phyloP scores from a whole-genome alignment of 108 stramenopile genomes.

The Epithemia pelagica region DNA sequence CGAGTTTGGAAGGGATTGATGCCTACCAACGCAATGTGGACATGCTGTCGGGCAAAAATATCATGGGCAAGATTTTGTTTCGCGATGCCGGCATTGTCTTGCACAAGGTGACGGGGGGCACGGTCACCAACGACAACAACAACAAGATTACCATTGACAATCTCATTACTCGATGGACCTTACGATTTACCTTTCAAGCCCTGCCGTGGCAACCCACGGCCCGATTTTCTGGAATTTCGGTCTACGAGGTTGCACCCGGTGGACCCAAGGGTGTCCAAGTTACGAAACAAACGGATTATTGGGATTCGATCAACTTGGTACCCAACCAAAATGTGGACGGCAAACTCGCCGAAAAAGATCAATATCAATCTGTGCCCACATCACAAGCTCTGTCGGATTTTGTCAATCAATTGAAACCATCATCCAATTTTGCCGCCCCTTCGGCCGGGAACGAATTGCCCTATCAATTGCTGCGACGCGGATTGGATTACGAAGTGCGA shows the following conservation, averaged over 20 bases:
- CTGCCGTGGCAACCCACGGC: slow-evolving; percentile 91
- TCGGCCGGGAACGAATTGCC: slow-evolving; percentile 75
- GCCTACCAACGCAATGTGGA: slow-evolving; percentile 87
- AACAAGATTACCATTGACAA: slow-evolving; percentile 31
- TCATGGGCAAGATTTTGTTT: slow-evolving; percentile 81
- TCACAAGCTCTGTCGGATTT: slow-evolving; percentile 65
- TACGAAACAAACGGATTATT: slow-evolving; percentile 82
- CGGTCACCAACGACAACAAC: slow-evolving; percentile 20
- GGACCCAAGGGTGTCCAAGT: slow-evolving; percentile 53
- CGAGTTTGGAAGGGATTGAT: slow-evolving; percentile 69
- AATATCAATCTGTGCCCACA: slow-evolving; percentile 62
- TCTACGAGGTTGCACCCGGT: slow-evolving; percentile 58
- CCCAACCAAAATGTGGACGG: too few relatives aligned
- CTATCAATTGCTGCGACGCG: slow-evolving; percentile 73
- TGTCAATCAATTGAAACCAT: slow-evolving; percentile 63
- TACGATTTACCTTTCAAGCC: slow-evolving; percentile 70
- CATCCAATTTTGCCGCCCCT: slow-evolving; percentile 38
- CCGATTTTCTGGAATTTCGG: slow-evolving; percentile 89
- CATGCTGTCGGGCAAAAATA: slow-evolving; percentile 83
- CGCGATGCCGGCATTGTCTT: slow-evolving; percentile 83
- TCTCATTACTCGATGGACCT: slow-evolving; percentile 88
- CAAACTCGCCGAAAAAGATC: slow-evolving; percentile 28
- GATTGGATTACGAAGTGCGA: slow-evolving; percentile 74
- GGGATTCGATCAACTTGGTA: slow-evolving; percentile 84
- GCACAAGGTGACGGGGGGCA: slow-evolving; percentile 79